Conservation (phyloP, 2,329 filamentous ascomycete species). For the Fusarium incarnatum region DNA sequence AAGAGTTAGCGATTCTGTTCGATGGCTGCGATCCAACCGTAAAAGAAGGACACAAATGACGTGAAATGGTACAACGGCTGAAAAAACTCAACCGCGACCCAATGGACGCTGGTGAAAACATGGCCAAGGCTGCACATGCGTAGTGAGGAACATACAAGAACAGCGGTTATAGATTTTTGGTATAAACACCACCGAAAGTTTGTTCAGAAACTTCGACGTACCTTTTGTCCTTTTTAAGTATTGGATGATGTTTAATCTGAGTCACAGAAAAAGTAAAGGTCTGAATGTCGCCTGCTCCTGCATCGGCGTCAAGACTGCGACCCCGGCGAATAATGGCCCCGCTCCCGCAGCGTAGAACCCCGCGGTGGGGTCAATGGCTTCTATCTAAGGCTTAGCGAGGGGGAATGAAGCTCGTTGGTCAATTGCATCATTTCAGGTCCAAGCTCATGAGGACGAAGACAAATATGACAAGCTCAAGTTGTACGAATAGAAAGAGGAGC, state of each 20-base stretch:
- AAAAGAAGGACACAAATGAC: not conserved
- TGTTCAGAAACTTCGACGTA: constrained; percentile 6
- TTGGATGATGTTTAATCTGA: constrained; percentile 33
- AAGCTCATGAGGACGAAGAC: constrained; percentile 2
- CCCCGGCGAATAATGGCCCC: constrained; percentile 40
- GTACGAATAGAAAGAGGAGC: not conserved
- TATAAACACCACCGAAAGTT: not conserved
- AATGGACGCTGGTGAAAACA: constrained; percentile 8
- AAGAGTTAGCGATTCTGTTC: constrained; percentile 15
- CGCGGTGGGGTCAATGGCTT: constrained; percentile 10
- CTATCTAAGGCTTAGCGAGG: constrained; percentile 25
- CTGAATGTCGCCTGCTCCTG: constrained; percentile 26
- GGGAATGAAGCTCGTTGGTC: constrained; percentile 5
- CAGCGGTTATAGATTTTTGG: constrained; percentile 3
- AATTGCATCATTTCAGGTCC: constrained; percentile 26
- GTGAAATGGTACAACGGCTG: constrained; percentile 1
- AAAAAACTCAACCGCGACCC: constrained; percentile 4
- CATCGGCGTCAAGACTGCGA: constrained; percentile 22
- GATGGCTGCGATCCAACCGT: not conserved
- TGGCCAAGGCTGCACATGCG: not conserved
- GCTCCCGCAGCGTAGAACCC: constrained; percentile 33
- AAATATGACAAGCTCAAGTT: not conserved
- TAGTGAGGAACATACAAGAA: not conserved
- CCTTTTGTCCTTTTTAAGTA: constrained; percentile 2
- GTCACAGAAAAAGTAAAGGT: constrained; percentile 39